Conservation (phyloP, 2,329 filamentous ascomycete genomes). For the Xylaria sp. region DNA sequence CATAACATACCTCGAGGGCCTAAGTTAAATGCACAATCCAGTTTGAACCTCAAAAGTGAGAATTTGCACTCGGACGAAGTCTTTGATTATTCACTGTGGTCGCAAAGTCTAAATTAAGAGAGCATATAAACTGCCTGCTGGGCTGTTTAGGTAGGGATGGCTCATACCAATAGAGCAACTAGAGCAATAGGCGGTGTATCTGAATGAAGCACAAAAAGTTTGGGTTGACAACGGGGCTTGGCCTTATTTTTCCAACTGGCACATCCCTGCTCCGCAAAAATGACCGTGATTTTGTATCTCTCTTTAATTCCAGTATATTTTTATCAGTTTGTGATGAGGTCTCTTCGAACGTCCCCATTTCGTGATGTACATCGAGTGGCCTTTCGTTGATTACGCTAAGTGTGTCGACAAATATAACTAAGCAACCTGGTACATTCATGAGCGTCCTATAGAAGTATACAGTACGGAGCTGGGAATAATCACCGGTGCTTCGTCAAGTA, state of each 20-base stretch:
- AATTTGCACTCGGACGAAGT: no score
- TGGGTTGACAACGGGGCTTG: background rate
- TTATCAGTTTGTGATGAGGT: background rate
- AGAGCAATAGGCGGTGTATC: constrained; percentile 2
- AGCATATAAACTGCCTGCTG: no score
- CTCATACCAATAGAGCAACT: background rate
- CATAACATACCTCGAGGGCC: no score
- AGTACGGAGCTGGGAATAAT: background rate
- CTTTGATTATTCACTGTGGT: no score
- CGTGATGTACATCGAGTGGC: background rate
- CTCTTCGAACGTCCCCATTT: background rate
- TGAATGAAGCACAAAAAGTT: no score
- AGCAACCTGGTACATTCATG: background rate
- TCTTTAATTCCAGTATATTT: background rate
- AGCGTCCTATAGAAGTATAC: background rate
- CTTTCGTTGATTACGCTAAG: background rate
- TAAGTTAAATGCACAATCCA: background rate
- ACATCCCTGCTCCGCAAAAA: constrained; percentile 14
- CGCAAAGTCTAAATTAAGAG: no score
- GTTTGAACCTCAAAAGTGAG: no score
- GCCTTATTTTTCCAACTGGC: constrained; percentile 8
- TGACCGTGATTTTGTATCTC: background rate
- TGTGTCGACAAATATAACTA: background rate
- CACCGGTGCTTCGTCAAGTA: background rate
- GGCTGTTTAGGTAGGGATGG: no score